Percentiles rank a stretch among this genome's conserved stretches.
These are phyloP conservation scores for Prunus padus DNA, from an alignment of 306 rosid species.

Conservation along the genomic window DNA sequence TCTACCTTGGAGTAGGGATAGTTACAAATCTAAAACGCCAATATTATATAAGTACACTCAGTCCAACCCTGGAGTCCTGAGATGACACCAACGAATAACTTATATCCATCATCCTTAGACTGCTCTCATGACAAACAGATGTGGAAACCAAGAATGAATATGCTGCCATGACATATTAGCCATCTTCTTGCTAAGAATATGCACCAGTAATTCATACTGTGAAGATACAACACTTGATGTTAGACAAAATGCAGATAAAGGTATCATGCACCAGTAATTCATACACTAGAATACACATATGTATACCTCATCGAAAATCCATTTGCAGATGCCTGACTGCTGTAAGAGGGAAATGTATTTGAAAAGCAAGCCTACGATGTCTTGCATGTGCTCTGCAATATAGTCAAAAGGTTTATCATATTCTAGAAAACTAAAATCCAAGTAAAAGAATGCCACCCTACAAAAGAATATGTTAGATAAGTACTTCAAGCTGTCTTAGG, in stretches of 20 bases:
- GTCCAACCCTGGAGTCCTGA: not conserved
- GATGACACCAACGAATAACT: not conserved
- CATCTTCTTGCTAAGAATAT: not conserved
- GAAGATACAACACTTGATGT: not conserved
- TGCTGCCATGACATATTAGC: not conserved
- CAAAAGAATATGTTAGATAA: not conserved
- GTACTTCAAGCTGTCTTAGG: not conserved
- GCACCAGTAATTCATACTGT: not conserved
- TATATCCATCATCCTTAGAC: not conserved
- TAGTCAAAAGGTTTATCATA: slow-evolving; percentile 25
- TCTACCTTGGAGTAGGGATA: too few relatives aligned
- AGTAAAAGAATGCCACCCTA: not conserved
- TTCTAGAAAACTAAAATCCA: slow-evolving; percentile 21
- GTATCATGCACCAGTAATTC: not conserved
- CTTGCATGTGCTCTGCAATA: slow-evolving; percentile 72
- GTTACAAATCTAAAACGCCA: too few relatives aligned
- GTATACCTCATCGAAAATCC: slow-evolving; percentile 96
- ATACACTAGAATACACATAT: not conserved
- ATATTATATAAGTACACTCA: not conserved
- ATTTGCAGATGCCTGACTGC: slow-evolving; percentile 71
- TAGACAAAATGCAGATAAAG: not conserved
- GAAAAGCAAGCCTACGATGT: slow-evolving; percentile 76
- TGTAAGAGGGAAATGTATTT: slow-evolving; percentile 71
- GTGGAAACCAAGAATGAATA: not conserved
- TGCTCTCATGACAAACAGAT: not conserved